phyloP scores from a whole-genome alignment of 2,329 filamentous ascomycete genomes.

The Botryotinia narcissicola region DNA sequence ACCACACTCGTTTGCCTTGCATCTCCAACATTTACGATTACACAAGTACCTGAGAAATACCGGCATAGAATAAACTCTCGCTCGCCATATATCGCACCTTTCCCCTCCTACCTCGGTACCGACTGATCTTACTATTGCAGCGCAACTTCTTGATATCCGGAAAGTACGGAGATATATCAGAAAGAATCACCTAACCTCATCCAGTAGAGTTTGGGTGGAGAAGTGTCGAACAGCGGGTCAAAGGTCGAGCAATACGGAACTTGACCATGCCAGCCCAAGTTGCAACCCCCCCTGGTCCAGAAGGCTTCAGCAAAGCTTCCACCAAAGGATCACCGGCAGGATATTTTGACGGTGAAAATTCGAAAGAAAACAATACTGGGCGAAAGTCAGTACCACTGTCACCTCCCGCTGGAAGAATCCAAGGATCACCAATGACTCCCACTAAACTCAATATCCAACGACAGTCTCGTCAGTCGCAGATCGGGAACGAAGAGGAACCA shows the following conservation, averaged over 20 bases:
- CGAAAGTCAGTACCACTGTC: slow-evolving; percentile 31
- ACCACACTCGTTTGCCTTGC: not conserved
- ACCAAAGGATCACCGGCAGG: slow-evolving; percentile 15
- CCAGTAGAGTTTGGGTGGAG: slow-evolving; percentile 8
- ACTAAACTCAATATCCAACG: slow-evolving; percentile 54
- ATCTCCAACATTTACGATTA: not conserved
- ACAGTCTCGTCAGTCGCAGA: slow-evolving; percentile 51
- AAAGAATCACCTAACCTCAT: not conserved
- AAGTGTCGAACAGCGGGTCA: slow-evolving; percentile 5
- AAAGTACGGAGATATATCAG: slow-evolving; percentile 2
- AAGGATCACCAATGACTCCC: slow-evolving; percentile 54
- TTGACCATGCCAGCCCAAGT: slow-evolving; percentile 24
- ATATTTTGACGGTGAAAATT: slow-evolving; percentile 25
- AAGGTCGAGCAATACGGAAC: slow-evolving; percentile 6
- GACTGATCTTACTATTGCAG: not conserved
- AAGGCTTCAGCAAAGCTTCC: slow-evolving; percentile 25
- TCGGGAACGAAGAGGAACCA: slow-evolving; percentile 42
- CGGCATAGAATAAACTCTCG: not conserved
- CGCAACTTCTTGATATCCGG: not conserved
- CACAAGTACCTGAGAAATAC: not conserved
- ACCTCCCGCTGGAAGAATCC: slow-evolving; percentile 41
- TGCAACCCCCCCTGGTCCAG: slow-evolving; percentile 26
- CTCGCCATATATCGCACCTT: not conserved
- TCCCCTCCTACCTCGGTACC: not conserved
- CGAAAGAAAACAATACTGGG: slow-evolving; percentile 29